Conservation (phyloP, 176 grass and related monocot species). For the Hyparrhenia diplandra region DNA sequence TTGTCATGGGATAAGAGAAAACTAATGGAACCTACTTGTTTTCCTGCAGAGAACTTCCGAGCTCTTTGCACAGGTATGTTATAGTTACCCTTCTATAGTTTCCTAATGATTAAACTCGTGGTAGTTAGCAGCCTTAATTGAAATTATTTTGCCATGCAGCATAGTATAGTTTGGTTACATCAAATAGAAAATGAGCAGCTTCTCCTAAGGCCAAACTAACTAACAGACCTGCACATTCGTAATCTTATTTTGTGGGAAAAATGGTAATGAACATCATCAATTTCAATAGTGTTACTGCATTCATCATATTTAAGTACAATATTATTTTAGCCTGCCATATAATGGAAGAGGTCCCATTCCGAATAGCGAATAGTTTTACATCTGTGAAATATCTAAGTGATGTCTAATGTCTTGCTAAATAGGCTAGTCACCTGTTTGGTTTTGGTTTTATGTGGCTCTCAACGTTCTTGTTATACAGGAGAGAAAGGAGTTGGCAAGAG, state of each 20-base stretch:
- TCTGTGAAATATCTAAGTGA: background rate
- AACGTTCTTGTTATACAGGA: conserved; percentile 42
- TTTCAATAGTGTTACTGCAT: background rate
- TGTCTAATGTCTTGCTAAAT: background rate
- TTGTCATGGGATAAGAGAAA: background rate
- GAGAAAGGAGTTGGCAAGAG: conserved; percentile 90
- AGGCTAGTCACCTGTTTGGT: background rate
- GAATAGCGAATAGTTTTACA: background rate
- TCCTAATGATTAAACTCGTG: background rate
- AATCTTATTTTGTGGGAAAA: background rate
- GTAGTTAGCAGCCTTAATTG: background rate
- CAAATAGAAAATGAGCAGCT: background rate
- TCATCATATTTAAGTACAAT: background rate
- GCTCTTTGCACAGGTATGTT: conserved; percentile 89
- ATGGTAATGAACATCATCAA: background rate
- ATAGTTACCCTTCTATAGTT: background rate
- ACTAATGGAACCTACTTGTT: background rate
- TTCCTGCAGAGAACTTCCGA: conserved; percentile 82
- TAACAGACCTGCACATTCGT: background rate
- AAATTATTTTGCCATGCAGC: background rate
- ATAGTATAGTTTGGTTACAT: background rate
- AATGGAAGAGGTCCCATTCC: background rate
- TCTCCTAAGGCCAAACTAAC: background rate
- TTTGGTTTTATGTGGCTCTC: background rate
- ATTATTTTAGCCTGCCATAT: background rate